phyloP scores from a whole-genome alignment of 2,329 filamentous ascomycete species.

The Cladosporium sp. region DNA sequence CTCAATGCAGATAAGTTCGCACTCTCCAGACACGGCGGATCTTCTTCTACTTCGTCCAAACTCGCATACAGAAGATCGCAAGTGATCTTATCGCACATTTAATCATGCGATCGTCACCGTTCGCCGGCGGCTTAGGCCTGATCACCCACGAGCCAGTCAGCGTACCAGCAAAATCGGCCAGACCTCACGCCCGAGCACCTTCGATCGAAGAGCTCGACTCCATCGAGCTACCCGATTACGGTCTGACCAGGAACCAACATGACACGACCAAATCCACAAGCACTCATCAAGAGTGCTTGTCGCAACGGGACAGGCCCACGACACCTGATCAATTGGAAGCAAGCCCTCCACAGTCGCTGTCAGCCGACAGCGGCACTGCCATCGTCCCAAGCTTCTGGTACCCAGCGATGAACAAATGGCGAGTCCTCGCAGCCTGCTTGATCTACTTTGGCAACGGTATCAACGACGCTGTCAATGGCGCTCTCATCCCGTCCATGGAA shows the following conservation, averaged over 20 bases:
- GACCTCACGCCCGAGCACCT: constrained; percentile 13
- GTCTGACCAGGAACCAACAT: constrained; percentile 9
- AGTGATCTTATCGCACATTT: too few relatives aligned
- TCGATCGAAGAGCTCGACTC: constrained; percentile 25
- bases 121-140: not conserved
- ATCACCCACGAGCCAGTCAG: constrained; percentile 2
- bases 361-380: constrained; percentile 38
- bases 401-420: constrained; percentile 63
- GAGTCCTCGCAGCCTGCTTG: constrained; percentile 61
- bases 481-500: constrained; percentile 78
- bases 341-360: constrained; percentile 50
- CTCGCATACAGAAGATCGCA: too few relatives aligned
- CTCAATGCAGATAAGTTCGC: too few relatives aligned
- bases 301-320: constrained; percentile 21
- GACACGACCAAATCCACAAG: not conserved
- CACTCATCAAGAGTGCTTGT: constrained; percentile 12
- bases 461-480: constrained; percentile 66
- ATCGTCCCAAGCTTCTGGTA: constrained; percentile 56
- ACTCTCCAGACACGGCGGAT: too few relatives aligned
- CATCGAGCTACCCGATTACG: constrained; percentile 23
- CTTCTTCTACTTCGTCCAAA: too few relatives aligned
- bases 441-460: constrained; percentile 67
- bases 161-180: not conserved
- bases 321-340: constrained; percentile 48
- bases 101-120: not conserved